Base-by-base conservation (phyloP, 2,329 filamentous ascomycete species). In the Trichoderma atrobrunneum region DNA sequence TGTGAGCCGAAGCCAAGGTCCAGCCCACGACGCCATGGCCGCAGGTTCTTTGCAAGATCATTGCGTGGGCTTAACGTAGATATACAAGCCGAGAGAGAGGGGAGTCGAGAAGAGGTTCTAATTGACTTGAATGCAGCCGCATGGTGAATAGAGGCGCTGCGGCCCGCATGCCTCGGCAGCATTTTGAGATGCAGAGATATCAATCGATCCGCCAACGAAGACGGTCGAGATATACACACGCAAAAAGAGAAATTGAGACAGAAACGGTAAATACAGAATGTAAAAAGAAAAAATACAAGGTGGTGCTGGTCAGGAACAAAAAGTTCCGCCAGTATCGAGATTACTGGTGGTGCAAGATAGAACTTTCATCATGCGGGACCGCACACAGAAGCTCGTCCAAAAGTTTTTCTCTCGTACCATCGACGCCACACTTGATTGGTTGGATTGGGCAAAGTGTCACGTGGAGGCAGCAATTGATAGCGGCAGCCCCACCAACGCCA, bases 141-240 rank as follows among this genome's bases (percentile, higher is more conserved):
- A 30, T 76, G 75, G 24, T 76, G 78, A 51, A 78, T 74, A 43
- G 76, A 74, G 18, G 79, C 73, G 71, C 78, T 74, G 74, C 78
- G 77, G 72, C 78, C 75, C 36, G 79, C 77, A 57, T 81, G 80
- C 73, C 79, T 78, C 39, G 80, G 75, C 68, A 83, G 78, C 82
- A 83, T 83, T 71, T 71, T 79, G 77, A 21, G 60, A 66, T 57
- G 39, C 28, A 62, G 43, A 30, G 61, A 70, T 39, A 64, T 67
- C 70, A 59, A 72, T 56, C 67, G 66, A 56, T 48, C 60, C 66
- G 59, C 60, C 67, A 62, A 34, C 14, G 57, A 70, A 70, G 67
- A 70, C 67, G 67, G 57, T 30, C 67, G 67, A 70, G 67, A 70
- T 61, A 54, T 36, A 16, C 30, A 28, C 21, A 36, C 18, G 6